Evolutionary conservation across 140 eudicot genomes (phyloP), one percentile per base, ranked within the genome.

Genomic region (Anethum foeniculum): DNA sequence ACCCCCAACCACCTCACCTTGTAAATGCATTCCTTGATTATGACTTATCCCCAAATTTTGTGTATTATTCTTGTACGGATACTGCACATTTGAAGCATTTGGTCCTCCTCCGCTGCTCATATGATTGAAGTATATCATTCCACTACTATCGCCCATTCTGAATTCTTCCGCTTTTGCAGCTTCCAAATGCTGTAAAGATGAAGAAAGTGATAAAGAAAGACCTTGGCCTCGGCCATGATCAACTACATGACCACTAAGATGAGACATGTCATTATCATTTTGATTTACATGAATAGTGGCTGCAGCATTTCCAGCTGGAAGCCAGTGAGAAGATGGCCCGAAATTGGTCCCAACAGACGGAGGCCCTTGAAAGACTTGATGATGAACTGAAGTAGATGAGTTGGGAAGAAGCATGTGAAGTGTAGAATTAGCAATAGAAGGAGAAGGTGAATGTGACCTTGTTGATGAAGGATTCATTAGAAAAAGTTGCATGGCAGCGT

Each of bases 171-270:
- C 79, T 73, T 87, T 88, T 14, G 81, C 71, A 28, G 84, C 80
- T 76, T 81, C 90, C 46, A 81, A 34, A 58, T 84, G 80, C 76
- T 77, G 79, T 48, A 85, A 56, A 10, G 90, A 79, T 4, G 91
- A 83, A 4, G 81, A 79, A 6, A 88, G 62, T 3, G 91, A 83
- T 14, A 88, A 79, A 0, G 91, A 88, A 65, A 88, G 84, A 2
- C 86, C 90, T 88, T 85, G 88, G 6, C 84, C 91, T 39, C 76
- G 47, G 62, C 88, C 78, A 71, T 73, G 56, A 28, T n/a, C 15
- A 71, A 47, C 32, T 77, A 84, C 10, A 75, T 25, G 78, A 9
- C 69, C 34, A 30, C 11, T 28, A 9, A 75, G 60, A 38, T 23
- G 39, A 76, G 74, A 68, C 25, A 68, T 68, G 44, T 32, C n/a